Base-by-base conservation (phyloP, 192 early-diverging fungal species). In the Phycomyces blakesleeanus region DNA sequence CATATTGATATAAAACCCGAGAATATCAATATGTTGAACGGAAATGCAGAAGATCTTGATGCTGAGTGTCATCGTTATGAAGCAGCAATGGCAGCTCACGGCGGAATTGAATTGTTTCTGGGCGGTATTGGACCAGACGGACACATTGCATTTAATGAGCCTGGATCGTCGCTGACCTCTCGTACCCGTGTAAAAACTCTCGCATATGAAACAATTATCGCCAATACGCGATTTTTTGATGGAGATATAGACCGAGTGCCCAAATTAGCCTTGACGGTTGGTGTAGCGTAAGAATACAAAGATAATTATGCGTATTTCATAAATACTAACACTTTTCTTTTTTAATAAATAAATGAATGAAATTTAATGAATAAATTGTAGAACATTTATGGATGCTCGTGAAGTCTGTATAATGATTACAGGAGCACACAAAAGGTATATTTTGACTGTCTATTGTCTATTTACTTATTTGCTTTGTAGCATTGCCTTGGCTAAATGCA, bases 31-130 rank as follows among this genome's bases (percentile, higher is more conserved):
- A 87, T 88, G 90, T 29, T 93, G 44, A 78, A 93, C 64, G 91
- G 91, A 42, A 93, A 93, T 67, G 91, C 89, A 9, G 72, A 79
- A 11, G 87, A 93, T 64, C 67, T 93, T 61, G 85, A 91, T 61
- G 76, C 72, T 55, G 91, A 93, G 67, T 93, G 91, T 71, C 75
- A 77, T 61, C 72, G 78, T 49, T 93, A 86, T 65, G 91, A 93
- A 68, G 86, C 82, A 63, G 88, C 89, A 74, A 93, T 93, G 60
- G 76, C 81, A 53, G 74, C 79, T 8, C 83, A 84, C 49, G 91
- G 91, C 15, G 91, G 91, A 90, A 84, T 93, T 52, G 91, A 93
- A 81, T 83, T 93, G 18, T 93, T 91, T 73, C 68, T 93, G 67
- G 89, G 91, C 57, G 89, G 90, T 59, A 65, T 93, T 57, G 91